Percentiles rank a stretch among this genome's conserved stretches.
Evolutionary conservation across 768 basidiomycete species (phyloP).

Genomic region (Russula ochroleuca): DNA sequence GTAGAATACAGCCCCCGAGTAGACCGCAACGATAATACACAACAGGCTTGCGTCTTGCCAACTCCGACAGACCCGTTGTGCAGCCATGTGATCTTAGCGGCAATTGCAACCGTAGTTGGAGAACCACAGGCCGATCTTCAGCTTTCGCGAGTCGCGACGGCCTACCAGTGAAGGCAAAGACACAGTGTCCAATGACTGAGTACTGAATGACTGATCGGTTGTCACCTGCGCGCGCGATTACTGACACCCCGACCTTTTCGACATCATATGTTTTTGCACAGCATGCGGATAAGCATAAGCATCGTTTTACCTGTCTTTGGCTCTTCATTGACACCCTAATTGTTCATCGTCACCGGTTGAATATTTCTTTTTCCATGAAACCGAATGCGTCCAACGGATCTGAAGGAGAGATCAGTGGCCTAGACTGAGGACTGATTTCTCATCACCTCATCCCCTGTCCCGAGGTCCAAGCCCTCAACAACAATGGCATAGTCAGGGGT

Average conservation of each 20-base stretch:
- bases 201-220: not conserved
- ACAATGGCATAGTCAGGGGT: slow-evolving; percentile 19
- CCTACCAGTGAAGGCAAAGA: not conserved
- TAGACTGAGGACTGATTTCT: not conserved
- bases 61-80: slow-evolving; percentile 1
- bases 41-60: not conserved
- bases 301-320: not conserved
- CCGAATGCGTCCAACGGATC: slow-evolving; percentile 3
- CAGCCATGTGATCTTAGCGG: not conserved
- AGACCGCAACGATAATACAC: not conserved
- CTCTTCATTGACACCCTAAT: not conserved
- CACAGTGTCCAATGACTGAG: not conserved
- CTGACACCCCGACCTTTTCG: not conserved
- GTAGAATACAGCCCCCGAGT: not conserved
- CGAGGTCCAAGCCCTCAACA: slow-evolving; percentile 6
- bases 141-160: slow-evolving; percentile 19
- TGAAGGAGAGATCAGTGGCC: not conserved
- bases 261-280: not conserved
- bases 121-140: slow-evolving; percentile 12
- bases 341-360: not conserved
- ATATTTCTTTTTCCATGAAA: not conserved
- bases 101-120: not conserved
- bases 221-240: not conserved
- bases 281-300: slow-evolving; percentile 14
- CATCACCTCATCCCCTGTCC: slow-evolving; percentile 5